These are phyloP conservation scores for Apiotrichum porosum DNA, from an alignment of 1,284 basidiomycete species.

Conservation along the genomic window DNA sequence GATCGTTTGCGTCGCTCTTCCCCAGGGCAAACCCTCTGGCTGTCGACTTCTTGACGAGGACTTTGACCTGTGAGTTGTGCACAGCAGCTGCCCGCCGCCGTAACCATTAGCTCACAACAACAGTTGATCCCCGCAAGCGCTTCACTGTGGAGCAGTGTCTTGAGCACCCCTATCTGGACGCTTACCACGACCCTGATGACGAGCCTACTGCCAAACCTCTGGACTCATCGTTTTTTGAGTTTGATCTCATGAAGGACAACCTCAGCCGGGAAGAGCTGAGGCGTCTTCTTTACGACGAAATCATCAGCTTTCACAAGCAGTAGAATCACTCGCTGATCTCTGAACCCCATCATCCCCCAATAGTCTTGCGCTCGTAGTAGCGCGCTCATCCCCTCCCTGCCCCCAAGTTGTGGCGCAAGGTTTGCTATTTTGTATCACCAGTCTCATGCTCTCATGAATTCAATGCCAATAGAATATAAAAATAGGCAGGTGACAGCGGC, in stretches of 20 bases:
- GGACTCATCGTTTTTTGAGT: constrained; percentile 87
- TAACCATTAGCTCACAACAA: constrained; percentile 25
- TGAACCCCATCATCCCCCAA: no score
- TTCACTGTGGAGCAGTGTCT: constrained; percentile 86
- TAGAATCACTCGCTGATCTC: no score
- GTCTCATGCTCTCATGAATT: no score
- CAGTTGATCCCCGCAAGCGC: constrained; percentile 86
- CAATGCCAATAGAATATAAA: no score
- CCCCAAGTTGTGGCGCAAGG: no score
- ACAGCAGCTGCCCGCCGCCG: background rate
- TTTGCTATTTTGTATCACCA: no score
- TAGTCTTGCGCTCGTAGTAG: no score
- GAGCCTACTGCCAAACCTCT: constrained; percentile 87
- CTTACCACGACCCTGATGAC: constrained; percentile 83
- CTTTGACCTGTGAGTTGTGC: constrained; percentile 60
- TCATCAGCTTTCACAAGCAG: constrained; percentile 66
- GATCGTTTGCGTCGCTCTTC: constrained; percentile 71
- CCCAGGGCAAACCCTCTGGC: constrained; percentile 81
- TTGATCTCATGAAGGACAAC: constrained; percentile 89
- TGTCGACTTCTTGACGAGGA: constrained; percentile 86
- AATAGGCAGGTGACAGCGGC: no score
- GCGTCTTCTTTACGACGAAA: constrained; percentile 59
- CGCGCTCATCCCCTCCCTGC: no score
- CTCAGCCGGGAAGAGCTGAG: constrained; percentile 81
- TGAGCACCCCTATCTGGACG: constrained; percentile 83